phyloP scores from a whole-genome alignment of 805 yeast species.

The Suhomyces tanzawaensis region DNA sequence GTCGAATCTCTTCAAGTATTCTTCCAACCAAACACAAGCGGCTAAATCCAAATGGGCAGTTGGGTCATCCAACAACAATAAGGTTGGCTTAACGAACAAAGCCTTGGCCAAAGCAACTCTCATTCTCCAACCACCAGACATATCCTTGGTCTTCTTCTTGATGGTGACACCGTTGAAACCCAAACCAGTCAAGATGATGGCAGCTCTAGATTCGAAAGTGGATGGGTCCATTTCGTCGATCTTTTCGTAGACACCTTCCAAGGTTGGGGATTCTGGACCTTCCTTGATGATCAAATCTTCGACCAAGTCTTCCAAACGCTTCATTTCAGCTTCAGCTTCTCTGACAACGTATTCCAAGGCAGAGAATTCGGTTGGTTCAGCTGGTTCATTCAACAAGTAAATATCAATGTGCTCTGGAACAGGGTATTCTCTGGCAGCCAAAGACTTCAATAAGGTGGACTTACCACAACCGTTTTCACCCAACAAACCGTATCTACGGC shows the following conservation, averaged over 20 bases:
- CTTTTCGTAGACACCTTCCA: constrained; percentile 91
- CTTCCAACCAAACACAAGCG: constrained; percentile 99
- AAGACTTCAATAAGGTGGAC: constrained; percentile 87
- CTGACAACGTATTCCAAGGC: constrained; percentile 96
- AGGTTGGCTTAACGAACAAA: constrained; percentile 94
- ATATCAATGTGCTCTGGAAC: constrained; percentile 89
- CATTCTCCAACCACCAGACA: constrained; percentile 99
- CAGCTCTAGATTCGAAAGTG: constrained; percentile 96
- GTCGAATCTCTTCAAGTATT: constrained; percentile 91
- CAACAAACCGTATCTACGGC: constrained; percentile 94
- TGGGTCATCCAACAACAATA: constrained; percentile 94
- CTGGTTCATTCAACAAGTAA: constrained; percentile 94
- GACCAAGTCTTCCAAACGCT: constrained; percentile 84
- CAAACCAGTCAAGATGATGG: constrained; percentile 91
- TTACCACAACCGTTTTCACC: constrained; percentile 99
- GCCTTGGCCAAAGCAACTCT: constrained; percentile 99
- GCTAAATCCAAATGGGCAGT: constrained; percentile 99
- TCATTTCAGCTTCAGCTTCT: constrained; percentile 92
- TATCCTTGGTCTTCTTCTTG: constrained; percentile 91
- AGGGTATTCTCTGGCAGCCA: constrained; percentile 96
- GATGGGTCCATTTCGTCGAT: constrained; percentile 94
- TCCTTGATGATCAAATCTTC: constrained; percentile 86
- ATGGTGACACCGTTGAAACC: constrained; percentile 90
- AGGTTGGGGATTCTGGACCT: constrained; percentile 86
- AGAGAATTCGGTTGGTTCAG: constrained; percentile 86